Conservation (phyloP, 495 filamentous ascomycete genomes). For the Xylaria intraflava region DNA sequence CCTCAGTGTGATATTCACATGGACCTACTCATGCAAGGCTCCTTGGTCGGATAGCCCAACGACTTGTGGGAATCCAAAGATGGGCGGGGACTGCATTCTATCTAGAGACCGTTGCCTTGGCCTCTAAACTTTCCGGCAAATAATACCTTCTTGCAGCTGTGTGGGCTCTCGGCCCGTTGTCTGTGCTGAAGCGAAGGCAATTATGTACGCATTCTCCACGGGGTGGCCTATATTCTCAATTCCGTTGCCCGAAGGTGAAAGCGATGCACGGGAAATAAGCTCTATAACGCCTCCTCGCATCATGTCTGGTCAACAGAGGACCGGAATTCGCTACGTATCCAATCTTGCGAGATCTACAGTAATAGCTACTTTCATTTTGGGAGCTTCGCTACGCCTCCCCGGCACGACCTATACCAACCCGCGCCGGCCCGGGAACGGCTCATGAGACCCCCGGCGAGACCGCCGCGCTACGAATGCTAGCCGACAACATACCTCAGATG, state of each 20-base stretch:
- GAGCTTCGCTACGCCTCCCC: background rate
- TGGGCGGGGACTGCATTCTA: slow-evolving; percentile 35
- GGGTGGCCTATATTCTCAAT: slow-evolving; percentile 21
- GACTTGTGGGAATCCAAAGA: slow-evolving; percentile 34
- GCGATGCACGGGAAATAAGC: slow-evolving; percentile 31
- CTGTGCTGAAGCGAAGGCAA: slow-evolving; percentile 29
- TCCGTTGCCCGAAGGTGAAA: slow-evolving; percentile 30
- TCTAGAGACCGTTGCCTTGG: slow-evolving; percentile 20
- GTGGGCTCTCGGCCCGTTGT: slow-evolving; percentile 18
- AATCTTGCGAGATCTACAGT: slow-evolving; percentile 26
- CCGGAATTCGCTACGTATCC: slow-evolving; percentile 25
- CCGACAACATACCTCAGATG: background rate
- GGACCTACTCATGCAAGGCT: slow-evolving; percentile 19
- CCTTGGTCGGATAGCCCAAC: slow-evolving; percentile 24
- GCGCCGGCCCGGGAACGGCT: too few species aligned
- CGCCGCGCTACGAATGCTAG: slow-evolving; percentile 24
- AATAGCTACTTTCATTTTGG: slow-evolving; percentile 20
- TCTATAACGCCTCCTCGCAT: slow-evolving; percentile 17
- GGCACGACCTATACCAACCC: background rate
- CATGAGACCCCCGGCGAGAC: slow-evolving; percentile 36
- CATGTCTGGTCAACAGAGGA: slow-evolving; percentile 14
- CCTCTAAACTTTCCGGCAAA: slow-evolving; percentile 16
- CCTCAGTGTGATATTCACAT: slow-evolving; percentile 30
- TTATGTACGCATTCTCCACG: slow-evolving; percentile 23
- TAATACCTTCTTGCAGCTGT: slow-evolving; percentile 18